Conservation (phyloP, 2,329 filamentous ascomycete species). For the Claviceps maximensis region DNA sequence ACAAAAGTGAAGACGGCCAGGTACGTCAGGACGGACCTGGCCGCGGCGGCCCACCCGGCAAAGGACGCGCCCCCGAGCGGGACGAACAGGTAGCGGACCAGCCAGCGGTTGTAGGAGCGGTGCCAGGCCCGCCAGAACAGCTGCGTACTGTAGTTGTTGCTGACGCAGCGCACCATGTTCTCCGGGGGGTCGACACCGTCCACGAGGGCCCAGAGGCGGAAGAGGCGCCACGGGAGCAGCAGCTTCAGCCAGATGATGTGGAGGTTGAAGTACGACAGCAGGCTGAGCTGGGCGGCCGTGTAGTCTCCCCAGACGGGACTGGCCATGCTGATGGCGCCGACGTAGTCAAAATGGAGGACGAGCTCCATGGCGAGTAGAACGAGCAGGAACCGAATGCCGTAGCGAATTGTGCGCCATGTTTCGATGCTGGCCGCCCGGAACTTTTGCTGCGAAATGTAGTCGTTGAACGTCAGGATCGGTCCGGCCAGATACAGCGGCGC, state of each 20-base stretch:
- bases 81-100: slow-evolving; percentile 85
- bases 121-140: slow-evolving; percentile 97
- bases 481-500: slow-evolving; percentile 86
- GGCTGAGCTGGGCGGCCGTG: slow-evolving; percentile 72
- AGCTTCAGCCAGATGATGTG: slow-evolving; percentile 98
- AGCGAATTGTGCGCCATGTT: slow-evolving; percentile 57
- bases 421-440: slow-evolving; percentile 62
- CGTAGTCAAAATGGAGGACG: slow-evolving; percentile 82
- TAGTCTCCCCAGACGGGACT: slow-evolving; percentile 71
- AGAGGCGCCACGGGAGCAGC: slow-evolving; percentile 93
- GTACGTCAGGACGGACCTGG: slow-evolving; percentile 58
- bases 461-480: slow-evolving; percentile 94
- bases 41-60: slow-evolving; percentile 29
- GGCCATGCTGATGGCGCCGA: slow-evolving; percentile 78
- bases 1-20: slow-evolving; percentile 89
- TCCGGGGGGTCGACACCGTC: slow-evolving; percentile 92
- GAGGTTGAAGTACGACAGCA: slow-evolving; percentile 91
- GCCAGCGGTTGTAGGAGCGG: slow-evolving; percentile 87
- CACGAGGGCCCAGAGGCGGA: slow-evolving; percentile 86
- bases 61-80: slow-evolving; percentile 65
- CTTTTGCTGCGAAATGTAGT: slow-evolving; percentile 80
- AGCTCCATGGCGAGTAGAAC: slow-evolving; percentile 82
- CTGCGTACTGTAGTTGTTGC: slow-evolving; percentile 81
- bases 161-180: slow-evolving; percentile 96
- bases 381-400: slow-evolving; percentile 69